Conservation (phyloP, 2,329 filamentous ascomycete genomes). For the Sporothrix humicola region DNA sequence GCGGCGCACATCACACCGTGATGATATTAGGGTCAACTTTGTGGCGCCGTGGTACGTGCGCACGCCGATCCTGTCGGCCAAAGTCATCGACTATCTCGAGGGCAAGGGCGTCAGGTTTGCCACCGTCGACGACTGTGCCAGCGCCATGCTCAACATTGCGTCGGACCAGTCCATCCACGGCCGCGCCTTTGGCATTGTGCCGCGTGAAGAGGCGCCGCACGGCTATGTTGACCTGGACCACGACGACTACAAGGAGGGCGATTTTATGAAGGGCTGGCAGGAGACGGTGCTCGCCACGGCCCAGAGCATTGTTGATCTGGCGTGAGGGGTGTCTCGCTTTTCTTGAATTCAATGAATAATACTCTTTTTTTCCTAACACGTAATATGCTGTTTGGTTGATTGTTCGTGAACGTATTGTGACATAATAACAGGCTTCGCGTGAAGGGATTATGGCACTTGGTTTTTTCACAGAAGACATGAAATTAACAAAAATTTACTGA, state of each 20-base stretch:
- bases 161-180: constrained; percentile 26
- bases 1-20: constrained; percentile 47
- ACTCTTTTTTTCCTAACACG: too few relatives aligned
- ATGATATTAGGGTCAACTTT: constrained; percentile 54
- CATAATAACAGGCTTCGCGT: too few relatives aligned
- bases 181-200: constrained; percentile 31
- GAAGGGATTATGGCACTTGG: too few relatives aligned
- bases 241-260: constrained; percentile 34
- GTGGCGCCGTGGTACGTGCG: constrained; percentile 51
- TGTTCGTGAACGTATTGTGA: too few relatives aligned
- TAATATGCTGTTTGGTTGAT: too few relatives aligned
- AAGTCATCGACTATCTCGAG: constrained; percentile 22
- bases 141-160: constrained; percentile 30
- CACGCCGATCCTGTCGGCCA: constrained; percentile 29
- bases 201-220: constrained; percentile 29
- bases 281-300: constrained; percentile 29
- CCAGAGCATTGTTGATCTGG: constrained; percentile 17
- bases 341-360: not conserved
- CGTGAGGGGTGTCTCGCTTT: not conserved
- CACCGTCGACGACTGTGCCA: constrained; percentile 30
- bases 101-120: constrained; percentile 35
- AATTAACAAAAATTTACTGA: too few relatives aligned
- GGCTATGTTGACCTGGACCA: constrained; percentile 29
- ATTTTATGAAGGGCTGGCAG: constrained; percentile 31
- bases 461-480: too few relatives aligned